Evolutionary conservation across 768 basidiomycete species (phyloP).

Genomic region (Podaxis mareebaensis): DNA sequence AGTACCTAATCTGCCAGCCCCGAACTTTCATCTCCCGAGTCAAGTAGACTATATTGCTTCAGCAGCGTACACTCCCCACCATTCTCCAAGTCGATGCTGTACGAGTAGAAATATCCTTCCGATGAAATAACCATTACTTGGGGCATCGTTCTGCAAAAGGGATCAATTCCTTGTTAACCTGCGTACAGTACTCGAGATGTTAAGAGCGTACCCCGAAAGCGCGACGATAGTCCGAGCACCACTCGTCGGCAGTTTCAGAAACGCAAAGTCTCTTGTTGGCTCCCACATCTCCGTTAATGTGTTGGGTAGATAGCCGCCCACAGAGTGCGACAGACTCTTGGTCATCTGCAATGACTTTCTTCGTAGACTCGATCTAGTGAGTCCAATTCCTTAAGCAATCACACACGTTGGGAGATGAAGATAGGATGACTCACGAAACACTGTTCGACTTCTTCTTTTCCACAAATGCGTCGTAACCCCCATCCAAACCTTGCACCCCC

Average conservation of each 20-base stretch:
- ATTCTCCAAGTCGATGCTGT: conserved; percentile 93
- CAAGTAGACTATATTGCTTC: conserved; percentile 75
- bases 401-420: conserved; percentile 6
- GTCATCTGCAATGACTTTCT: conserved; percentile 75
- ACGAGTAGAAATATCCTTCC: conserved; percentile 94
- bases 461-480: conserved; percentile 84
- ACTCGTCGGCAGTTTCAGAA: conserved; percentile 74
- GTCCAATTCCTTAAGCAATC: neutral
- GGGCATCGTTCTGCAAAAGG: conserved; percentile 71
- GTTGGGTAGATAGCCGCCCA: conserved; percentile 85
- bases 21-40: conserved; percentile 13
- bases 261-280: conserved; percentile 93
- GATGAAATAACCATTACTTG: conserved; percentile 97
- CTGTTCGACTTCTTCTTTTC: conserved; percentile 70
- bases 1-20: neutral
- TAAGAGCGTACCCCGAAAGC: conserved; percentile 67
- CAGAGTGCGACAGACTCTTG: conserved; percentile 71
- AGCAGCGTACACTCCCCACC: conserved; percentile 94
- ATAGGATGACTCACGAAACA: conserved; percentile 50
- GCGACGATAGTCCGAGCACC: conserved; percentile 88
- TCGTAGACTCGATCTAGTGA: conserved; percentile 37
- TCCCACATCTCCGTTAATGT: conserved; percentile 97
- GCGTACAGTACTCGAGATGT: neutral
- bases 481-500: conserved; percentile 57
- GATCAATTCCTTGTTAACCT: neutral